Base-by-base conservation (phyloP, 352 stramenopile species). In the Pythium chondricola region DNA sequence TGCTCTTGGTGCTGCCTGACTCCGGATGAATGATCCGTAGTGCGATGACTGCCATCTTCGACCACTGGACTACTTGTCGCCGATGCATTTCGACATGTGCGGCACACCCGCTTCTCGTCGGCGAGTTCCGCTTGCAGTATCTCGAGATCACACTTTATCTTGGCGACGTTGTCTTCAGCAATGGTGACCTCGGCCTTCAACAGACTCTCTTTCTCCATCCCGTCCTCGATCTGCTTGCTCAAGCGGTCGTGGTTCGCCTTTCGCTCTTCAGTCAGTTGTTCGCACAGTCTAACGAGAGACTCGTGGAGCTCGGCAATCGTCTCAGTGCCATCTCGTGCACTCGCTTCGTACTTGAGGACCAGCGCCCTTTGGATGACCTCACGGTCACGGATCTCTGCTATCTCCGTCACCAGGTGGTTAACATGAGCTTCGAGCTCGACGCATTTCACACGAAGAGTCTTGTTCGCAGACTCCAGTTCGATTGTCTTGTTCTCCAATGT, bases 281-380 rank as follows among this genome's bases (percentile, higher is more conserved):
- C 37, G 33, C 61, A 70, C 2, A 74, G 30, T 10, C 55, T 53
- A 5, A 63, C 37, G 1, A 78, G 53, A 0, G 68, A 74, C 27
- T 71, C 58, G 52, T 78, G 65, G 7, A 78, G 37, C 3, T 58
- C 52, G 14, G 66, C 58, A 24, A 78, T 74, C 8, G 65, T 71
- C 45, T 71, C 31, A 0, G 65, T 73, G 5, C 68, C 68, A 40
- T 68, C 61, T 18, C 36, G 26, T 7, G 65, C 56, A 27, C 65
- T 74, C 20, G 50, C 45, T 52, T 73, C 49, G 45, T 73, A 75
- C 24, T 65, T 72, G 1, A 16, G n/a, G 16, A 78, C 14, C 2
- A 78, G 41, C 11, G 46, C 49, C 42, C 43, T 18, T 29, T 31
- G 26, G 14, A 30, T 13, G 5, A 3, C 39, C 22, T 16, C 32